phyloP scores from a whole-genome alignment of 2,329 filamentous ascomycete species.

The Neofusicoccum umdonicola region DNA sequence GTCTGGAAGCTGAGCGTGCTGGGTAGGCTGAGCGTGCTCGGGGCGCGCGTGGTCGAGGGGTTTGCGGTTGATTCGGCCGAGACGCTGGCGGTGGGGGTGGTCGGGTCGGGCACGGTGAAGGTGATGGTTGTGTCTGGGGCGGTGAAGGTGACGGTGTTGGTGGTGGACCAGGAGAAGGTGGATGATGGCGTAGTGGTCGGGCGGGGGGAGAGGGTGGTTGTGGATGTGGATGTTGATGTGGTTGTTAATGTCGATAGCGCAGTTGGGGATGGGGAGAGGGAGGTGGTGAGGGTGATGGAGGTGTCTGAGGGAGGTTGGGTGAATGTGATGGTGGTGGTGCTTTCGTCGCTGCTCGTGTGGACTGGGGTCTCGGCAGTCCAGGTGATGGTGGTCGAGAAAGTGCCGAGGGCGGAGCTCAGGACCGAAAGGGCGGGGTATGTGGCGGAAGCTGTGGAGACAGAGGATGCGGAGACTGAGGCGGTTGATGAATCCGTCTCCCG shows the following conservation, averaged over 20 bases:
- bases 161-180: background rate
- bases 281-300: background rate
- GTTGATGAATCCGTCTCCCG: background rate
- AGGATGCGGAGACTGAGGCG: background rate
- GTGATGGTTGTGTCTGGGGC: background rate
- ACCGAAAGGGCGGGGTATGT: background rate
- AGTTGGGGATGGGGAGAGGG: background rate
- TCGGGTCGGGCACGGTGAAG: background rate
- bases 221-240: background rate
- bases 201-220: background rate
- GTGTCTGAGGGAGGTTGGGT: background rate
- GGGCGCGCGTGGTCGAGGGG: too few species aligned
- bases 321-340: background rate
- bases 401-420: background rate
- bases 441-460: background rate
- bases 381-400: background rate
- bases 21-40: too few species aligned
- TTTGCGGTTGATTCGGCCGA: background rate
- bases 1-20: too few species aligned
- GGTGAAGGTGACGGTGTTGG: background rate
- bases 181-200: background rate
- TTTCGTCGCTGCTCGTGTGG: background rate
- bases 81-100: background rate
- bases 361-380: background rate
- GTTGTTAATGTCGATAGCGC: background rate